Conservation (phyloP, 306 rosid species). For the Gynostemma pentaphyllum region DNA sequence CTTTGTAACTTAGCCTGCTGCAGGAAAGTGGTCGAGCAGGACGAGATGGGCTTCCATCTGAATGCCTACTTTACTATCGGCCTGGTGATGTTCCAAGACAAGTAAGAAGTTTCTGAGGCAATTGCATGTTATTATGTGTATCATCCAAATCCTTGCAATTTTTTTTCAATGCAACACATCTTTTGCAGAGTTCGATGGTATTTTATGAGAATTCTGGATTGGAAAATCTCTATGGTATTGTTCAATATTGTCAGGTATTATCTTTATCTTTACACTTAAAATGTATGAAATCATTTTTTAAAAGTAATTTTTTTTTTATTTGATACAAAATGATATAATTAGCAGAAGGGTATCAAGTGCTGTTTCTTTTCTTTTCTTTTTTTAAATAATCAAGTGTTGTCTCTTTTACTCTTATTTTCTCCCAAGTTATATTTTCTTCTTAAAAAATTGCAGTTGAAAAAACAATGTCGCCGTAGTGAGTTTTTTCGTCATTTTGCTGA, state of each 20-base stretch:
- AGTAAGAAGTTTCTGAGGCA: slow-evolving; percentile 28
- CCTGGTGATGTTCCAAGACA: slow-evolving; percentile 88
- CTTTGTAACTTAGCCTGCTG: slow-evolving; percentile 15
- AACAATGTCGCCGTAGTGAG: slow-evolving; percentile 69
- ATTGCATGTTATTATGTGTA: not conserved
- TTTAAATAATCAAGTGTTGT: not conserved
- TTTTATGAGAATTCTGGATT: slow-evolving; percentile 86
- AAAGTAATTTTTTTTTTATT: not conserved
- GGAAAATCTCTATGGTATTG: slow-evolving; percentile 89
- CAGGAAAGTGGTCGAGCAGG: slow-evolving; percentile 99
- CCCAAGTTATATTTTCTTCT: not conserved
- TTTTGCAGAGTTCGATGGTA: slow-evolving; percentile 89
- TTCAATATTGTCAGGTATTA: slow-evolving; percentile 72
- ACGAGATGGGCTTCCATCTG: slow-evolving; percentile 95
- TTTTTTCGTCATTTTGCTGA: slow-evolving; percentile 81
- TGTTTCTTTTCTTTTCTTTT: not conserved
- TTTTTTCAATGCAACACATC: slow-evolving; percentile 9
- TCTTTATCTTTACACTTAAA: slow-evolving; percentile 6
- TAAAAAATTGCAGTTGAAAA: slow-evolving; percentile 50
- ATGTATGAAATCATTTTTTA: not conserved
- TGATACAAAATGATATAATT: not conserved
- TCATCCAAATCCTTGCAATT: not conserved
- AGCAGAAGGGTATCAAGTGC: not conserved
- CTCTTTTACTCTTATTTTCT: not conserved
- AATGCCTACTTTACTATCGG: slow-evolving; percentile 78